A percentile compares a stretch with the other conserved stretches of the same genome.
These are phyloP conservation scores for Pterocarpus santalinus DNA, from an alignment of 306 rosid genomes.

Conservation along the genomic window DNA sequence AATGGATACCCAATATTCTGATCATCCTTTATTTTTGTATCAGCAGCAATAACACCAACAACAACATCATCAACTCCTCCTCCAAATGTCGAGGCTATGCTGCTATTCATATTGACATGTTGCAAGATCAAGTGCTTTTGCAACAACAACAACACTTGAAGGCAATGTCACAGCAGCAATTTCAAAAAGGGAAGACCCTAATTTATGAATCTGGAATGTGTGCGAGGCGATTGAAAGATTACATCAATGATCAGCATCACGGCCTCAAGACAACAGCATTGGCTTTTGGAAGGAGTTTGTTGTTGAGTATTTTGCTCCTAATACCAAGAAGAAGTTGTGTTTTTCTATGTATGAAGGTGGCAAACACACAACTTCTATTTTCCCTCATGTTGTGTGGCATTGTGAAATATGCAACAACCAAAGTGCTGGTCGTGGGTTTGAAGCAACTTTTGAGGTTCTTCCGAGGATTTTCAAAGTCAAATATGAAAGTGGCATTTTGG, in stretches of 20 bases:
- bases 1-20: no score
- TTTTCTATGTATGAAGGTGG: neutral
- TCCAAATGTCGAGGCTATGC: no score
- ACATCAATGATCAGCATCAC: neutral
- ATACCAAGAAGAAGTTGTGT: neutral
- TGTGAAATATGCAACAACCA: conserved; percentile 89
- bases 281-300: neutral
- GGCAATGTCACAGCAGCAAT: no score
- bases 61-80: no score
- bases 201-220: neutral
- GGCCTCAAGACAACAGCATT: neutral
- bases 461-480: conserved; percentile 97
- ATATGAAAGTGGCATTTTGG: conserved; percentile 96
- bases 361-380: neutral
- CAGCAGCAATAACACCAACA: no score
- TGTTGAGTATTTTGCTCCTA: neutral
- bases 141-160: no score
- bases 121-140: no score
- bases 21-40: no score
- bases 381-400: conserved; percentile 80
- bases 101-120: no score
- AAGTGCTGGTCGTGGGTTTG: conserved; percentile 97
- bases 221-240: neutral
- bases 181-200: neutral
- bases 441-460: conserved; percentile 95